Percentiles rank a stretch among this genome's conserved stretches.
Evolutionary conservation across 495 filamentous ascomycete species (phyloP).

Genomic region (Penicillium verhagenii): DNA sequence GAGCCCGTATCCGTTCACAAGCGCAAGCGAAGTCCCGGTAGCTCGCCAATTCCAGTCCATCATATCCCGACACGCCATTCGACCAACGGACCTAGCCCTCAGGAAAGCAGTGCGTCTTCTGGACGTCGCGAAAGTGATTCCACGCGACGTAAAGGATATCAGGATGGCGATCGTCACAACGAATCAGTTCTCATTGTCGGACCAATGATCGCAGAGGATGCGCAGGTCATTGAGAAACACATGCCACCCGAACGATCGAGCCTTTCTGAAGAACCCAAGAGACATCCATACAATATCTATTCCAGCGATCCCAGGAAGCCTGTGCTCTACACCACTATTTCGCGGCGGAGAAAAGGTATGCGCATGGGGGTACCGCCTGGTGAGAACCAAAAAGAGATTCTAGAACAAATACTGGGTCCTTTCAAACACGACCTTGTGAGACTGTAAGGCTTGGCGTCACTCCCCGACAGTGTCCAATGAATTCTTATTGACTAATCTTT

Average conservation of each 20-base stretch:
- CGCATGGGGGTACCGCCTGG: constrained; percentile 48
- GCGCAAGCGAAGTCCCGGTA: constrained; percentile 39
- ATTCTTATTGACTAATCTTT: constrained; percentile 10
- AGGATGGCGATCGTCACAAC: constrained; percentile 45
- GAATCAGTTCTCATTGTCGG: constrained; percentile 52
- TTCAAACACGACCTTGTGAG: constrained; percentile 51
- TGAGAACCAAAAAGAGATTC: constrained; percentile 52
- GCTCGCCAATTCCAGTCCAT: constrained; percentile 14
- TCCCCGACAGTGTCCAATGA: neutral
- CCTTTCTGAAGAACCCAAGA: constrained; percentile 40
- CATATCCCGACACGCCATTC: constrained; percentile 14
- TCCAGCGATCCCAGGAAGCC: constrained; percentile 50
- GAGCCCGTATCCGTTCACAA: constrained; percentile 34
- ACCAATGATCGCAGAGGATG: constrained; percentile 51
- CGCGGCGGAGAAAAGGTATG: constrained; percentile 47
- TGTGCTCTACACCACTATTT: constrained; percentile 47
- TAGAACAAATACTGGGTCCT: constrained; percentile 54
- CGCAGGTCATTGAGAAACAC: constrained; percentile 51
- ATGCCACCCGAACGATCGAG: constrained; percentile 45
- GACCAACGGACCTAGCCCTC: constrained; percentile 27
- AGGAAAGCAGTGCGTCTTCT: constrained; percentile 28
- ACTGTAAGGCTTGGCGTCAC: constrained; percentile 32
- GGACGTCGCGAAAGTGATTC: constrained; percentile 35
- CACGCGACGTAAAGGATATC: constrained; percentile 28
- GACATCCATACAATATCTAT: constrained; percentile 49